Conservation (phyloP, 495 filamentous ascomycete species). For the Xylaria bambusicola region DNA sequence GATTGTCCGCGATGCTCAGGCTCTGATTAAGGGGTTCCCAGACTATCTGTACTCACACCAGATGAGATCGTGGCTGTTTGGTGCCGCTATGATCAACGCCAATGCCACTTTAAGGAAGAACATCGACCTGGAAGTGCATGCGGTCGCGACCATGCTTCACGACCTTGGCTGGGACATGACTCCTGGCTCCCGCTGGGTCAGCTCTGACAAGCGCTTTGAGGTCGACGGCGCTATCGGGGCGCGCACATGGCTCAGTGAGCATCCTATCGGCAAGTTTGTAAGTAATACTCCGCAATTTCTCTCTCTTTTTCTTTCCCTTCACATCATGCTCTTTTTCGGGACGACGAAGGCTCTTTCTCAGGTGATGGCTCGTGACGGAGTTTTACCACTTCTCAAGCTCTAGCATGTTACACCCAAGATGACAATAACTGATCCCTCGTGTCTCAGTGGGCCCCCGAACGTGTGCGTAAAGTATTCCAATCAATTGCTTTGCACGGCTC, state of each 20-base stretch:
- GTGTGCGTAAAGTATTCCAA: conserved; percentile 29
- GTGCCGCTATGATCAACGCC: conserved; percentile 39
- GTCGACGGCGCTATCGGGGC: conserved; percentile 81
- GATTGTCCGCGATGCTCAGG: conserved; percentile 34
- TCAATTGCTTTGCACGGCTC: conserved; percentile 28
- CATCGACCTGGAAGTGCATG: conserved; percentile 39
- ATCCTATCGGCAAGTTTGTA: conserved; percentile 7
- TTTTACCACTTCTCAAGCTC: not conserved
- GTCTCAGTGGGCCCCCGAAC: conserved; percentile 14
- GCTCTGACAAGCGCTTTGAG: conserved; percentile 40
- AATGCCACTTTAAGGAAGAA: conserved; percentile 28
- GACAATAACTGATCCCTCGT: not conserved
- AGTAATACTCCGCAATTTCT: not conserved
- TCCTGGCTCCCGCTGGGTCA: conserved; percentile 30
- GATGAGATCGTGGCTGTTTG: conserved; percentile 50
- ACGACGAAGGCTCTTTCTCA: too few relatives aligned
- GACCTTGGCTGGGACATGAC: conserved; percentile 33
- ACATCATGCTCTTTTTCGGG: not conserved
- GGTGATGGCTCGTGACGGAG: too few relatives aligned
- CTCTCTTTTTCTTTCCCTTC: not conserved
- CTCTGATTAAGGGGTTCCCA: conserved; percentile 36
- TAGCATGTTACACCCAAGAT: not conserved
- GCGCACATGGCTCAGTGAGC: conserved; percentile 61
- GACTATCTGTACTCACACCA: conserved; percentile 48
- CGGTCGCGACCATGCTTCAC: conserved; percentile 36